These are phyloP conservation scores for Starmerella bombi DNA, from an alignment of 805 yeast genomes.

Conservation along the genomic window DNA sequence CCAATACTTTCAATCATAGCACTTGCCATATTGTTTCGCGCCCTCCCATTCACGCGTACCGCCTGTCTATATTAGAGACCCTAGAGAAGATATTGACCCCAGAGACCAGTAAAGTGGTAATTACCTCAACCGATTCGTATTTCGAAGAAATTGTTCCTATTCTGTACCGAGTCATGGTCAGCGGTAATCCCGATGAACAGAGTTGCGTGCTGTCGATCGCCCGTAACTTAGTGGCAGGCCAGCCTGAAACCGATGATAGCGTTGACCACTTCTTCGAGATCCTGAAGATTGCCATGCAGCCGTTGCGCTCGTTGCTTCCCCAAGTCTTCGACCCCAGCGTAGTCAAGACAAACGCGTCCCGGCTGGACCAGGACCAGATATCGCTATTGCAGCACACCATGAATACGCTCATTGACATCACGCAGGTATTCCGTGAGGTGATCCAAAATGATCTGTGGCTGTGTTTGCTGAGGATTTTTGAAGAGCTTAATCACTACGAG, in stretches of 20 bases:
- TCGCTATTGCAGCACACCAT: slow-evolving; percentile 38
- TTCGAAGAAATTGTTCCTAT: slow-evolving; percentile 66
- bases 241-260: slow-evolving; percentile 35
- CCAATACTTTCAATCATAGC: background rate
- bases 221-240: slow-evolving; percentile 39
- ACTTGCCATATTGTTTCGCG: background rate
- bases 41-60: slow-evolving; percentile 16
- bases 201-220: slow-evolving; percentile 42
- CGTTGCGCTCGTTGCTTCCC: slow-evolving; percentile 48
- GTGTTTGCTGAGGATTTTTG: slow-evolving; percentile 51
- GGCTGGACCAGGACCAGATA: slow-evolving; percentile 7
- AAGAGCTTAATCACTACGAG: slow-evolving; percentile 32
- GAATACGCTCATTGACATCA: slow-evolving; percentile 46
- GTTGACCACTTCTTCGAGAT: slow-evolving; percentile 76
- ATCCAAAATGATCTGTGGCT: slow-evolving; percentile 60
- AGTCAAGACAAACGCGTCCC: slow-evolving; percentile 12
- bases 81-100: slow-evolving; percentile 45
- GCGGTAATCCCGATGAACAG: slow-evolving; percentile 39
- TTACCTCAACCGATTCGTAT: slow-evolving; percentile 22
- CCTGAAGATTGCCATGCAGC: slow-evolving; percentile 52
- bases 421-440: slow-evolving; percentile 49
- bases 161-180: slow-evolving; percentile 55
- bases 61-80: slow-evolving; percentile 34
- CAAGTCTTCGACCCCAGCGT: slow-evolving; percentile 34
- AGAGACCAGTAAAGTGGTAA: slow-evolving; percentile 41